Conservation (phyloP, 495 filamentous ascomycete genomes). For the Pyrenula aspistea region DNA sequence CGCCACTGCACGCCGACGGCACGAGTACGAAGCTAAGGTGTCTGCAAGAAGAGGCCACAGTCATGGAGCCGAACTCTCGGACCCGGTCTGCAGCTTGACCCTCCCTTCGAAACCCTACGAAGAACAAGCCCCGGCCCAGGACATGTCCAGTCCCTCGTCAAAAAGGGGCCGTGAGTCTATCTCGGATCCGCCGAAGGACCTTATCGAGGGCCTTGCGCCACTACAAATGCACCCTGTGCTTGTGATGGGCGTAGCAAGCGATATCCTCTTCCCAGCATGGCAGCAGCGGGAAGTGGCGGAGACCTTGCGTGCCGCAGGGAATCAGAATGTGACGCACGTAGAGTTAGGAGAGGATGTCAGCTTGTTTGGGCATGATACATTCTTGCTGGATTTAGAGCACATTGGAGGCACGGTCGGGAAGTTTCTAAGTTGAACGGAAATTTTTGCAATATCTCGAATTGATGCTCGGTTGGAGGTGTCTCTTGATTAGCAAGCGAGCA, state of each 20-base stretch:
- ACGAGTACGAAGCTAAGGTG: slow-evolving; percentile 36
- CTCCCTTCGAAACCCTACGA: slow-evolving; percentile 77
- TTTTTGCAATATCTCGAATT: neutral
- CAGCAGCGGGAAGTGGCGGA: slow-evolving; percentile 93
- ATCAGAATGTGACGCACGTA: slow-evolving; percentile 67
- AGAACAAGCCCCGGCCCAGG: slow-evolving; percentile 42
- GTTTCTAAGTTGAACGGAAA: slow-evolving; percentile 51
- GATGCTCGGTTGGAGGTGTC: too few species aligned
- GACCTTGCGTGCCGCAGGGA: slow-evolving; percentile 64
- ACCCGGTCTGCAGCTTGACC: slow-evolving; percentile 63
- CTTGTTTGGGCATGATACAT: slow-evolving; percentile 93
- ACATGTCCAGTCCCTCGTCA: slow-evolving; percentile 14
- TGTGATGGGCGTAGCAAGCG: slow-evolving; percentile 88
- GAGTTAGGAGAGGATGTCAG: slow-evolving; percentile 89
- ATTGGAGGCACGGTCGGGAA: slow-evolving; percentile 71
- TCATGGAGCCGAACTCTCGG: slow-evolving; percentile 8
- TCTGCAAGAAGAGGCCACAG: slow-evolving; percentile 17
- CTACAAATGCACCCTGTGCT: slow-evolving; percentile 67
- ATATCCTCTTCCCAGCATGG: slow-evolving; percentile 97
- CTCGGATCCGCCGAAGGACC: slow-evolving; percentile 51
- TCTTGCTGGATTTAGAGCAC: slow-evolving; percentile 82
- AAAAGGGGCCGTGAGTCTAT: slow-evolving; percentile 14
- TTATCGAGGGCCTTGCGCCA: slow-evolving; percentile 60
- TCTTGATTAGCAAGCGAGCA: too few species aligned
- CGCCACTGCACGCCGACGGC: slow-evolving; percentile 33